Conservation (phyloP, 768 basidiomycete genomes). For the Lentinula edodes region DNA sequence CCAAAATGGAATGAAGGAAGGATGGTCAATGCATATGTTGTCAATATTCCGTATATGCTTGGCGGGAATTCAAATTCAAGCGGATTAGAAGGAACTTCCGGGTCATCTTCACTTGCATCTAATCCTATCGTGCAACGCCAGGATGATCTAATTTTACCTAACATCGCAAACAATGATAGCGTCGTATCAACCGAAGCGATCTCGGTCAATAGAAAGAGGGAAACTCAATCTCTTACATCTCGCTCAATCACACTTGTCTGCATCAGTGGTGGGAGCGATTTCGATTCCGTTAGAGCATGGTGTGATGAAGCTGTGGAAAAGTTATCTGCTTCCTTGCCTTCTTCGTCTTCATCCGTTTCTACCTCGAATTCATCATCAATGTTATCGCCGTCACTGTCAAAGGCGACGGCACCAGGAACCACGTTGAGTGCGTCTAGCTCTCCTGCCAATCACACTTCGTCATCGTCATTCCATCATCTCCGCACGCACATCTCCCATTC, state of each 20-base stretch:
- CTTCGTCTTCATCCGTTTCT: background rate
- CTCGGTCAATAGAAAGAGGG: background rate
- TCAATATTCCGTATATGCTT: slow-evolving; percentile 35
- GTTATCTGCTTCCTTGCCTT: slow-evolving; percentile 11
- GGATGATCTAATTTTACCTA: background rate
- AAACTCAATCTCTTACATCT: slow-evolving; percentile 13
- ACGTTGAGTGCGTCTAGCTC: background rate
- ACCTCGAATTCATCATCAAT: background rate
- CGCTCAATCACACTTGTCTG: slow-evolving; percentile 65
- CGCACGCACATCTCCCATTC: slow-evolving; percentile 39
- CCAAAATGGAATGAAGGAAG: slow-evolving; percentile 88
- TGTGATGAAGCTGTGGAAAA: slow-evolving; percentile 34
- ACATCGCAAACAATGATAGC: background rate
- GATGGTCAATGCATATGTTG: slow-evolving; percentile 89
- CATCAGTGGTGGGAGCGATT: slow-evolving; percentile 78
- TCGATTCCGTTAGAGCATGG: slow-evolving; percentile 78
- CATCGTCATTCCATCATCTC: slow-evolving; percentile 44
- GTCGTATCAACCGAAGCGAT: background rate
- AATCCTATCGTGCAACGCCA: too few relatives aligned
- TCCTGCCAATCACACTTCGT: background rate
- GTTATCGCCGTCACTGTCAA: background rate
- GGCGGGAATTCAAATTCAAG: background rate
- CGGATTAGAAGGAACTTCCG: background rate
- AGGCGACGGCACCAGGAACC: background rate
- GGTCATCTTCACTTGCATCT: background rate